phyloP scores from a whole-genome alignment of 768 basidiomycete species.

The Postia placenta region DNA sequence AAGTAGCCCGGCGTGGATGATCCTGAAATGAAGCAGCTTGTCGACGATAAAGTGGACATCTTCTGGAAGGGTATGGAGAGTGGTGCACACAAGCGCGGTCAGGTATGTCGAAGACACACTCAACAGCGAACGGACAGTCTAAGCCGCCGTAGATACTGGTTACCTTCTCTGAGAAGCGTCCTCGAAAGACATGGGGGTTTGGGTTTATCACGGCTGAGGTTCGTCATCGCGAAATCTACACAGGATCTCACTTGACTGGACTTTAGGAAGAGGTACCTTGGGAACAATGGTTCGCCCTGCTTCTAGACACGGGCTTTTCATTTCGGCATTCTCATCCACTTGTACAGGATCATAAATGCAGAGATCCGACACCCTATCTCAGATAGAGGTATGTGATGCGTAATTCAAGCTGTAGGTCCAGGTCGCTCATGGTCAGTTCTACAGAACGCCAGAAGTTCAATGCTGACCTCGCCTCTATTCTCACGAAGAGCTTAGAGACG shows the following conservation, averaged over 20 bases:
- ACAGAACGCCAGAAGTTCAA: conserved; percentile 49
- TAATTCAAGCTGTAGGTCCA: background rate
- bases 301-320: background rate
- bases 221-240: too few species aligned
- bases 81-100: conserved; percentile 55
- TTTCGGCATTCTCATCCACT: background rate
- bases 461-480: conserved; percentile 48
- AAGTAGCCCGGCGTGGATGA: conserved; percentile 74
- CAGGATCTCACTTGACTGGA: too few species aligned
- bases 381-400: conserved; percentile 43
- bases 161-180: conserved; percentile 71
- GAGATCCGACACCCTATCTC: conserved; percentile 69
- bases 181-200: conserved; percentile 74
- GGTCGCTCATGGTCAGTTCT: background rate
- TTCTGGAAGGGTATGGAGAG: conserved; percentile 78
- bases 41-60: conserved; percentile 69
- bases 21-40: conserved; percentile 60
- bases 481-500: conserved; percentile 60
- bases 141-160: conserved; percentile 48
- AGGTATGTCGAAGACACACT: conserved; percentile 35
- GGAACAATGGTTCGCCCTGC: conserved; percentile 60
- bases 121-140: background rate
- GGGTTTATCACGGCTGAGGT: conserved; percentile 24
- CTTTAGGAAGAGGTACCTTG: conserved; percentile 74
- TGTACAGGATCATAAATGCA: conserved; percentile 66